A percentile compares a stretch with the other conserved stretches of the same genome.
Conservation (phyloP, 768 basidiomycete genomes). For the Mycena albidolilacea region DNA sequence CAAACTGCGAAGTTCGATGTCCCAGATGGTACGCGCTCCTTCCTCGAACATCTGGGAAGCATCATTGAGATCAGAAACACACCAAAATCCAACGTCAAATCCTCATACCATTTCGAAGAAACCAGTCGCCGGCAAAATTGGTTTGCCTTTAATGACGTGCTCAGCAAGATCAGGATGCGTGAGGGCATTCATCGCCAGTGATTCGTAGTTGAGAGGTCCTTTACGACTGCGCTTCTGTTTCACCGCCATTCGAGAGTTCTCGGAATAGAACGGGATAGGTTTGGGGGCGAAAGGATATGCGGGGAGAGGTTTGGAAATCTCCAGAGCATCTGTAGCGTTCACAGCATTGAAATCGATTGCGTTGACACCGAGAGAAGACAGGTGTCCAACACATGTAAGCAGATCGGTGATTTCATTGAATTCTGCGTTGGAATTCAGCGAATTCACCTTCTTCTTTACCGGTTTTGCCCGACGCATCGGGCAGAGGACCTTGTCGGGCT, state of each 20-base stretch:
- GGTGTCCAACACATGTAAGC: conserved; percentile 46
- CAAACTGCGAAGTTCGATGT: conserved; percentile 46
- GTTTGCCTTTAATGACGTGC: conserved; percentile 57
- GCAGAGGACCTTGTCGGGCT: conserved; percentile 41
- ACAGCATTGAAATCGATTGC: conserved; percentile 50
- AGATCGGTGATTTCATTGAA: conserved; percentile 45
- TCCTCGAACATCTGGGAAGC: conserved; percentile 40
- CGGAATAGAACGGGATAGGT: conserved; percentile 41
- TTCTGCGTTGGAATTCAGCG: background rate
- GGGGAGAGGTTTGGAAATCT: conserved; percentile 34
- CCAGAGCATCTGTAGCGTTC: conserved; percentile 41
- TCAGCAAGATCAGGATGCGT: conserved; percentile 56
- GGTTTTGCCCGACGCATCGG: conserved; percentile 48
- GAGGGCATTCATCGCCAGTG: conserved; percentile 52
- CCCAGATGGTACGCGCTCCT: conserved; percentile 35
- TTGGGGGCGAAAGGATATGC: conserved; percentile 53
- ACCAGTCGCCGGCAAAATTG: conserved; percentile 60
- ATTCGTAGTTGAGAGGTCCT: conserved; percentile 54
- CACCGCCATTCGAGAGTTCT: conserved; percentile 21
- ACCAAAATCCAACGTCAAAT: background rate
- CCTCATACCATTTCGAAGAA: conserved; percentile 51
- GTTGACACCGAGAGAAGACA: conserved; percentile 49
- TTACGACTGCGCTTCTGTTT: conserved; percentile 44
- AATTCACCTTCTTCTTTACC: background rate
- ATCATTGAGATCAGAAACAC: conserved; percentile 39